Evolutionary conservation across 2,329 filamentous ascomycete genomes (phyloP).

Genomic region (Monosporascus sp.): DNA sequence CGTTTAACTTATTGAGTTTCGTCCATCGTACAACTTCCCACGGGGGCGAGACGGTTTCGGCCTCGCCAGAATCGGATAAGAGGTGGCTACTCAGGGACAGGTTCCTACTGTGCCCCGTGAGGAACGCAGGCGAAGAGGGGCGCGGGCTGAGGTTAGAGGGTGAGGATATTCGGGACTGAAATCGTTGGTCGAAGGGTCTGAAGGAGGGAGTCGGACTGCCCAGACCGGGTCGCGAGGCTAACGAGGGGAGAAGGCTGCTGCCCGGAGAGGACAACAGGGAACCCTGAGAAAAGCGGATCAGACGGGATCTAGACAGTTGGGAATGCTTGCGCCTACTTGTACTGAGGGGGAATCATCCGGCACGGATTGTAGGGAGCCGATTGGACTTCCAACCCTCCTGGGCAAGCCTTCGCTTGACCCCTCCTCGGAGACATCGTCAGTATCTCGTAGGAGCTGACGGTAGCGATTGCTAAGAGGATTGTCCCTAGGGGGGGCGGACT

Average conservation of each 20-base stretch:
- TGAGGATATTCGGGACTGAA: constrained; percentile 77
- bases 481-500: constrained; percentile 21
- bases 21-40: constrained; percentile 99
- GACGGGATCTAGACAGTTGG: constrained; percentile 3
- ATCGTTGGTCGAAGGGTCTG: constrained; percentile 89
- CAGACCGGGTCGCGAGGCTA: constrained; percentile 60
- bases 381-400: constrained; percentile 58
- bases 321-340: constrained; percentile 50
- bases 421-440: constrained; percentile 45
- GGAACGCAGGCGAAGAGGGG: constrained; percentile 70
- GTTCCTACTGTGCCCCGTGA: constrained; percentile 72
- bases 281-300: constrained; percentile 41
- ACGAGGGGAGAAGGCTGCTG: constrained; percentile 67
- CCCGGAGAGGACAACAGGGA: constrained; percentile 62
- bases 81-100: constrained; percentile 72
- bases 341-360: constrained; percentile 82
- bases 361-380: constrained; percentile 63
- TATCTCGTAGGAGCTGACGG: constrained; percentile 39
- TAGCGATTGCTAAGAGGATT: constrained; percentile 38
- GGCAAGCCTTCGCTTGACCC: constrained; percentile 50
- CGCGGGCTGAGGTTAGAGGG: constrained; percentile 58
- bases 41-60: constrained; percentile 69
- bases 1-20: constrained; percentile 81
- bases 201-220: constrained; percentile 74
- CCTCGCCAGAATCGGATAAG: constrained; percentile 55